phyloP scores from a whole-genome alignment of 2,329 filamentous ascomycete genomes.

The Pyrenochaeta sp. region DNA sequence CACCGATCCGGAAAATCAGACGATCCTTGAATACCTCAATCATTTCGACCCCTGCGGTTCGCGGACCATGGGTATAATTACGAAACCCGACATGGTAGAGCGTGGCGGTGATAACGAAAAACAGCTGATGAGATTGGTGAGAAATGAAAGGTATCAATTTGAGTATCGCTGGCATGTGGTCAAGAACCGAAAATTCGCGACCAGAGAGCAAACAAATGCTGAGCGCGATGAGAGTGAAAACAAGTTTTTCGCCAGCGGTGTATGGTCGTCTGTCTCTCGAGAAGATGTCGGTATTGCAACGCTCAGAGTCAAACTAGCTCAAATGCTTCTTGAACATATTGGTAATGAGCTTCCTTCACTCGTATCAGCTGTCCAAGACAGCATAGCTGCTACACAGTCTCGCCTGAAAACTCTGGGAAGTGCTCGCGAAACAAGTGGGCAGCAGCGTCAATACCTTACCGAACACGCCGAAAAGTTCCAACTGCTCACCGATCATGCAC shows the following conservation, averaged over 20 bases:
- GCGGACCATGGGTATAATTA: conserved; percentile 57
- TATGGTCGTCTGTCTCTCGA: conserved; percentile 24
- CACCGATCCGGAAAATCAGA: conserved; percentile 43
- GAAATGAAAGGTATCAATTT: conserved; percentile 42
- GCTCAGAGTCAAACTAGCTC: conserved; percentile 36
- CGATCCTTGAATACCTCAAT: conserved; percentile 13
- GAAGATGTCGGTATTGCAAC: conserved; percentile 40
- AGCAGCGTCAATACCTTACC: conserved; percentile 34
- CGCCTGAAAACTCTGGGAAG: conserved; percentile 26
- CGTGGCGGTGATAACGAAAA: conserved; percentile 33
- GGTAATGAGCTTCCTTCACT: conserved; percentile 35
- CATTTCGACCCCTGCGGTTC: conserved; percentile 43
- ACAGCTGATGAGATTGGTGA: conserved; percentile 36
- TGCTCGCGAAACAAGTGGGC: conserved; percentile 22
- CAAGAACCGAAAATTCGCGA: conserved; percentile 41
- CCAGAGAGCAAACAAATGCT: conserved; percentile 18
- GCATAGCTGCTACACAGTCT: conserved; percentile 17
- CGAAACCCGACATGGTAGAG: conserved; percentile 51
- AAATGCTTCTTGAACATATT: conserved; percentile 45
- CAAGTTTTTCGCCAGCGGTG: conserved; percentile 31
- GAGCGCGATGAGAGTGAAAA: conserved; percentile 38
- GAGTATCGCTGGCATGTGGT: conserved; percentile 51
- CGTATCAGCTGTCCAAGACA: conserved; percentile 22
- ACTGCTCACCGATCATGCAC: conserved; percentile 27
- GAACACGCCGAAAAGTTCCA: conserved; percentile 29